Base-by-base conservation (phyloP, 306 rosid species). In the Pterocarpus santalinus region DNA sequence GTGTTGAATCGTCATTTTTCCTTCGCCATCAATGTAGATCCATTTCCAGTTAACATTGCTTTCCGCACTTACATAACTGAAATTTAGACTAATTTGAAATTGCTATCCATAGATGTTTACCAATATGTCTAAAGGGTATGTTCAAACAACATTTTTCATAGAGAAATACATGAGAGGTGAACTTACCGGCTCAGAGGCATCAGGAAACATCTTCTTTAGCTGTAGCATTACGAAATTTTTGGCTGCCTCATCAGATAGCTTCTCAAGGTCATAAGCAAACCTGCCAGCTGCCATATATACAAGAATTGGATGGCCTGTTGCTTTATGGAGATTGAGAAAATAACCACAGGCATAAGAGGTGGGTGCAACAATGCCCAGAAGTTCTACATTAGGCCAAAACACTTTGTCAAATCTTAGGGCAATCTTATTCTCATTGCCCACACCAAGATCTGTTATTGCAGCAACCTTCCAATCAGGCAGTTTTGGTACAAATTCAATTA, bases 271-370 rank as follows among this genome's bases (percentile, higher is more conserved):
- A 62, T 84, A 85, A n/a, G 97, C 97, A 63, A 88, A 90, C 90
- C 94, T 86, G 58, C 97, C 97, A 36, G 97, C 94, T 8, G 88
- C 93, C 97, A 91, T 91, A 76, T 88, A 91, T 70, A 91, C 92
- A 44, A 91, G 97, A 75, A 91, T 73, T 2, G 94, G 97, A 80
- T 90, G 84, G 66, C 97, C 94, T 12, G 94, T 91, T 66, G 94
- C 92, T 86, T 91, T 91, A 65, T 91, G 94, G 83, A 91, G 97
- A 82, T 91, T 91, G 75, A 91, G 94, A 80, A 91, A 91, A 82
- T 91, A 91, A 44, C 94, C 94, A 80, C 97, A 91, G 47, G 87
- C 77, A 76, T 90, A 90, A 36, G 97, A 88, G 80, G 82, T 82
- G 4, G 94, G 90, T 72, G 94, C 94, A 75, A 87, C 97, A 41